These are phyloP conservation scores for Herpetomonas tarakana DNA, from an alignment of 208 protist species.

Conservation along the genomic window DNA sequence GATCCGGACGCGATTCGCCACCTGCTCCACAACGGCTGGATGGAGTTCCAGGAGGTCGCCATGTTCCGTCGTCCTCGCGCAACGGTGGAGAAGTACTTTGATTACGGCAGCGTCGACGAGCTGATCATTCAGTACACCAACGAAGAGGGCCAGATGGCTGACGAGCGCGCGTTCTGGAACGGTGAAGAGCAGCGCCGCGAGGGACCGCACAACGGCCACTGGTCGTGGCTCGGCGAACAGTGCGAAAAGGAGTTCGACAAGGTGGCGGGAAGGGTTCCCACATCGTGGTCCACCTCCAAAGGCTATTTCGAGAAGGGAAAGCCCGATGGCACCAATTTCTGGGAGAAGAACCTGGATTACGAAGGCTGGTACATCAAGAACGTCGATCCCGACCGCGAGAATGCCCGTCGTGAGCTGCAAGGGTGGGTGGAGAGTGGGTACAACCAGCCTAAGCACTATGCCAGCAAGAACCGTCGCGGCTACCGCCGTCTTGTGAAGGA, in stretches of 20 bases:
- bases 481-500: conserved; percentile 89
- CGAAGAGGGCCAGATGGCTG: conserved; percentile 75
- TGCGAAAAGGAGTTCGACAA: conserved; percentile 80
- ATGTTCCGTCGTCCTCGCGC: conserved; percentile 74
- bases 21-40: conserved; percentile 86
- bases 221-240: conserved; percentile 81
- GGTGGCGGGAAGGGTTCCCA: conserved; percentile 76
- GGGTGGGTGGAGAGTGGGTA: conserved; percentile 85
- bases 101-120: conserved; percentile 68
- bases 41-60: conserved; percentile 84
- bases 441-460: conserved; percentile 89
- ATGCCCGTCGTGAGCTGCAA: conserved; percentile 76
- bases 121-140: conserved; percentile 64
- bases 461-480: conserved; percentile 87
- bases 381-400: conserved; percentile 84
- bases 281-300: conserved; percentile 78
- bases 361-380: conserved; percentile 92
- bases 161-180: conserved; percentile 83
- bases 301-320: conserved; percentile 85
- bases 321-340: conserved; percentile 87
- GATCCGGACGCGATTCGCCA: conserved; percentile 87
- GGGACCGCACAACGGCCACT: conserved; percentile 84
- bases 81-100: conserved; percentile 82
- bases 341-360: conserved; percentile 92
- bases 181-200: conserved; percentile 84